Evolutionary conservation across 2,329 filamentous ascomycete species (phyloP).

Genomic region (Alternaria metachromatica): DNA sequence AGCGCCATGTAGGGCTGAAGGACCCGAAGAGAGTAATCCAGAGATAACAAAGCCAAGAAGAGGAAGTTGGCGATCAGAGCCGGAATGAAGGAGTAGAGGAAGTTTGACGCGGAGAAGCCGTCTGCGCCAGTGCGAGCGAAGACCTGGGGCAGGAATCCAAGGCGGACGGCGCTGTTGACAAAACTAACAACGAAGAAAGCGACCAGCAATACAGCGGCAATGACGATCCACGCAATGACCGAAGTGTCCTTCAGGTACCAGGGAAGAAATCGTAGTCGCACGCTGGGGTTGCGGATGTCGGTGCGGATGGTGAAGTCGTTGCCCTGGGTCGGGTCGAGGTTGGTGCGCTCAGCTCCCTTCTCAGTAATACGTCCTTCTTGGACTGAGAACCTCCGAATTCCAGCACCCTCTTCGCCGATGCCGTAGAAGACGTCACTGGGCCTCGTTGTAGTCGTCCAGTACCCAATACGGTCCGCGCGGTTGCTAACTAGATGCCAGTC

Average conservation of each 20-base stretch:
- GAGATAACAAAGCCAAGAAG: conserved; percentile 70
- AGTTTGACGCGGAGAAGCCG: conserved; percentile 86
- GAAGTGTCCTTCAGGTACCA: conserved; percentile 75
- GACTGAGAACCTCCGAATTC: conserved; percentile 59
- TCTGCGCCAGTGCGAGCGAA: conserved; percentile 62
- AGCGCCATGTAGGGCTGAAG: conserved; percentile 75
- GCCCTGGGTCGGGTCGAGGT: conserved; percentile 14
- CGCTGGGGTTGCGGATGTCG: conserved; percentile 58
- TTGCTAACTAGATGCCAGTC: conserved; percentile 63
- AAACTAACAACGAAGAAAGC: conserved; percentile 78
- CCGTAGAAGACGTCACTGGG: conserved; percentile 76
- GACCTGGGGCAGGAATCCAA: conserved; percentile 76
- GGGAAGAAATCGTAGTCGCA: conserved; percentile 73
- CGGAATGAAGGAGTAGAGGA: conserved; percentile 81
- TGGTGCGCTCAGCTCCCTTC: conserved; percentile 47
- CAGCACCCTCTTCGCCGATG: conserved; percentile 70
- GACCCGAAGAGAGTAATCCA: conserved; percentile 70
- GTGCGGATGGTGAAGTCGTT: conserved; percentile 56
- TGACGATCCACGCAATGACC: conserved; percentile 68
- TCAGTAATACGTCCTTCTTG: conserved; percentile 57
- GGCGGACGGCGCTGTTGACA: conserved; percentile 68
- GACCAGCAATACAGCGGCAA: conserved; percentile 48
- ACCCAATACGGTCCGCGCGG: conserved; percentile 77
- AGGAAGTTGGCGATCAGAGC: conserved; percentile 70
- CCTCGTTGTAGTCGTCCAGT: conserved; percentile 76